phyloP scores from a whole-genome alignment of 202 grass and related monocot species.

The Carex arenaria region DNA sequence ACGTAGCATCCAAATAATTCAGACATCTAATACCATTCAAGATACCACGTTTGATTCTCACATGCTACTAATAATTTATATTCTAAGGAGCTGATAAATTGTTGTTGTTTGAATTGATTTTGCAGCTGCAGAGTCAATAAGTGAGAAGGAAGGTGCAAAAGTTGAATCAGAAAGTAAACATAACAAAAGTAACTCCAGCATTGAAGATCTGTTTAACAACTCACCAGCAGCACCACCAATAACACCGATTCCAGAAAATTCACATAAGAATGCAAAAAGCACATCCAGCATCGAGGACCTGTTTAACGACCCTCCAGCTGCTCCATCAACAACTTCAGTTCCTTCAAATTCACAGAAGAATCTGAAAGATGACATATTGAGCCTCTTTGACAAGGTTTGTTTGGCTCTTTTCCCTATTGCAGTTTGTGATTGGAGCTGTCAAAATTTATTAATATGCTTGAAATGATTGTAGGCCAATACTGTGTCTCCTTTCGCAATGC shows the following conservation, averaged over 20 bases:
- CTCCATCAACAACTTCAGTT: constrained; percentile 36
- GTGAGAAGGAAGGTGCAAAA: constrained; percentile 52
- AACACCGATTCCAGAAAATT: constrained; percentile 36
- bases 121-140: constrained; percentile 67
- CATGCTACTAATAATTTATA: background rate
- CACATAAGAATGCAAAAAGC: constrained; percentile 37
- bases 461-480: constrained; percentile 80
- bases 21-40: background rate
- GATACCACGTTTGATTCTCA: background rate
- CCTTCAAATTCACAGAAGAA: constrained; percentile 45
- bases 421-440: constrained; percentile 3
- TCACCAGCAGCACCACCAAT: constrained; percentile 29
- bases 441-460: background rate
- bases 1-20: background rate
- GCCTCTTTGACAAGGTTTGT: constrained; percentile 97
- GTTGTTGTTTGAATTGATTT: background rate
- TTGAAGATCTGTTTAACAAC: constrained; percentile 88
- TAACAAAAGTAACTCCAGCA: constrained; percentile 34
- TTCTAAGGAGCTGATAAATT: background rate
- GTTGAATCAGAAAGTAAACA: constrained; percentile 5
- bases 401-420: background rate
- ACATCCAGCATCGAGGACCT: constrained; percentile 64
- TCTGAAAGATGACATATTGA: constrained; percentile 85
- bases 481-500: constrained; percentile 66
- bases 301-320: constrained; percentile 67